Evolutionary conservation across 2,329 filamentous ascomycete genomes (phyloP), one percentile per base, ranked within the genome.

Genomic region (Fusarium sp.): DNA sequence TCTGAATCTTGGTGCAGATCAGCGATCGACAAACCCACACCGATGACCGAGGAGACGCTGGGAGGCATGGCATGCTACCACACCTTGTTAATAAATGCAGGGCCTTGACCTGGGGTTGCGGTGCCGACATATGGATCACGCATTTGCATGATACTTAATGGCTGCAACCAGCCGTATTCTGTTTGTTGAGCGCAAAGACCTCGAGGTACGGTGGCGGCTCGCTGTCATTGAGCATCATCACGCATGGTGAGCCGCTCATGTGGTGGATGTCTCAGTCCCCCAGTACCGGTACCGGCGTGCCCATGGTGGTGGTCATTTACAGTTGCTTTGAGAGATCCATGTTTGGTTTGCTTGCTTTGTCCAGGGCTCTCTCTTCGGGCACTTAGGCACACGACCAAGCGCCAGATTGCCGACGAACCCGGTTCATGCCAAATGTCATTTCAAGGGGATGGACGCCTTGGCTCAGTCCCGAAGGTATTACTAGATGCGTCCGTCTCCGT

Each of bases 1-100:
- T 57, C 47, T 35, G 37, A 74, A 56, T 72, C 62, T 60, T 72
- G 65, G 22, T 62, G 69, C 52, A 69, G 72, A 67, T 64, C 72
- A 56, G 14, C 63, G 69, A 75, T 74, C 59, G 62, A 22, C 72
- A 59, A 67, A 25, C 58, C 30, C 59, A 64, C 47, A 57, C 61
- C 33, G 25, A 57, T 25, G 61, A 57, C 50, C 61, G 35, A 63
- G 12, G 33, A 17, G 35, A 54, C 32, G 22, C 27, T 33, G 61
- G 22, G 47, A 33, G 45, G n/a, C 22, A 43, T 56, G 45, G n/a
- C 17, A 43, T 56, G 47, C 47, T 40, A 20, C 47, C n/a, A 35
- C 8, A 57, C 22, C 38, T 33, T 27, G 25, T 30, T 56, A 11
- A 64, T 10, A 38, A 11, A 64, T 17, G 30, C 61, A 57, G 50